Evolutionary conservation across 139 green algal genomes (phyloP).

Genomic region (Volvox reticuliferus): DNA sequence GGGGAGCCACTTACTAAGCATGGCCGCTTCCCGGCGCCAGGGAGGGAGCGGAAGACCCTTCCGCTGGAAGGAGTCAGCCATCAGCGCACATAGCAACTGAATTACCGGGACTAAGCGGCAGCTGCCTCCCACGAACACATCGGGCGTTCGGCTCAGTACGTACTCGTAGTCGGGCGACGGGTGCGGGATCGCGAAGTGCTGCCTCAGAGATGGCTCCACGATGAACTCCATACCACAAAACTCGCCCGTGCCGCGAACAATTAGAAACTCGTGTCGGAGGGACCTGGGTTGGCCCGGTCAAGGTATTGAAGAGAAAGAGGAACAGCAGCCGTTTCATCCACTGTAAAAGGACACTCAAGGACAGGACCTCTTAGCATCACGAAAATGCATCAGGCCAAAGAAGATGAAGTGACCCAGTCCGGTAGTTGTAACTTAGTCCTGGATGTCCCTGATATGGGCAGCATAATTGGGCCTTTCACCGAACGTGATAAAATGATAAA

Average conservation of each 20-base stretch:
- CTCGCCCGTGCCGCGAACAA: constrained; percentile 39
- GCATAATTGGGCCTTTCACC: too few species aligned
- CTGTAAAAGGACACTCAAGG: too few species aligned
- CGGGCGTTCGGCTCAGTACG: constrained; percentile 41
- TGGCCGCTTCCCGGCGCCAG: constrained; percentile 48
- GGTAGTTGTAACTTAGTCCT: too few species aligned
- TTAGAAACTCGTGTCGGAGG: constrained; percentile 22
- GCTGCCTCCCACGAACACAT: constrained; percentile 49
- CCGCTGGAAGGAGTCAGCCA: constrained; percentile 54
- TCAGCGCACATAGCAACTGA: constrained; percentile 51
- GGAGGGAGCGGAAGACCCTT: constrained; percentile 49
- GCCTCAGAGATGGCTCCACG: constrained; percentile 50
- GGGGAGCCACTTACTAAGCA: constrained; percentile 60
- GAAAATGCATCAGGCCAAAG: too few species aligned
- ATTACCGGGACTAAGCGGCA: constrained; percentile 28
- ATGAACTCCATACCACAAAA: constrained; percentile 50
- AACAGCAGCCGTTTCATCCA: too few species aligned
- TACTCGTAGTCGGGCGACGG: constrained; percentile 45
- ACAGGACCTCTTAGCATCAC: too few species aligned
- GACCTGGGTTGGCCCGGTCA: neutral
- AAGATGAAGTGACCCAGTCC: too few species aligned
- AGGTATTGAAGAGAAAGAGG: too few species aligned
- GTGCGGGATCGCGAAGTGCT: constrained; percentile 63
- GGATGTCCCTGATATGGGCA: too few species aligned
- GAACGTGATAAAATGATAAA: too few species aligned